phyloP scores from a whole-genome alignment of 179 eudicot genomes.

The Patellifolia procumbens region DNA sequence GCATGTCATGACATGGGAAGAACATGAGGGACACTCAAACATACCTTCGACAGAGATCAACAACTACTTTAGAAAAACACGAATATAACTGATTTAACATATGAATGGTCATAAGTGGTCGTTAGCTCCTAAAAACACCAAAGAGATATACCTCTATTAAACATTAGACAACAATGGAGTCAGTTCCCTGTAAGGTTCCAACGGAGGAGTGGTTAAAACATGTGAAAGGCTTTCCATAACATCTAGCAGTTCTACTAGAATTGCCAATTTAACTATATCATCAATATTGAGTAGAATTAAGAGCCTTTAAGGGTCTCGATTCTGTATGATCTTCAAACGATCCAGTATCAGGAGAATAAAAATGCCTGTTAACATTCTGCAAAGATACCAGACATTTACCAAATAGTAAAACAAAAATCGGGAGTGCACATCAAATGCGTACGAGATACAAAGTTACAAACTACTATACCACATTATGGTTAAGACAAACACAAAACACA shows the following conservation, averaged over 20 bases:
- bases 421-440: no score
- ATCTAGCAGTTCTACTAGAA: slow-evolving; percentile 10
- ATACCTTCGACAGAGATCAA: not conserved
- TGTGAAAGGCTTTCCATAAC: slow-evolving; percentile 21
- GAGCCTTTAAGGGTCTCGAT: not conserved
- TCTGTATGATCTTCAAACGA: not conserved
- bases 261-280: not conserved
- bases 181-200: slow-evolving; percentile 19
- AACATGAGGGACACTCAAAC: slow-evolving; percentile 2
- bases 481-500: no score
- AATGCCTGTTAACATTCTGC: slow-evolving; percentile 1
- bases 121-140: not conserved
- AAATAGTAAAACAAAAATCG: no score
- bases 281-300: not conserved
- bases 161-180: not conserved
- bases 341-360: not conserved
- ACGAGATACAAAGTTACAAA: no score
- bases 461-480: no score
- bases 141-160: not conserved
- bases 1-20: slow-evolving; percentile 19
- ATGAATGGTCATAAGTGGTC: not conserved
- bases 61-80: not conserved
- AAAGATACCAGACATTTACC: no score
- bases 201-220: slow-evolving; percentile 1
- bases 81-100: not conserved